Conservation (phyloP, 345 rosid genomes). For the Pseudoturritis turrita region DNA sequence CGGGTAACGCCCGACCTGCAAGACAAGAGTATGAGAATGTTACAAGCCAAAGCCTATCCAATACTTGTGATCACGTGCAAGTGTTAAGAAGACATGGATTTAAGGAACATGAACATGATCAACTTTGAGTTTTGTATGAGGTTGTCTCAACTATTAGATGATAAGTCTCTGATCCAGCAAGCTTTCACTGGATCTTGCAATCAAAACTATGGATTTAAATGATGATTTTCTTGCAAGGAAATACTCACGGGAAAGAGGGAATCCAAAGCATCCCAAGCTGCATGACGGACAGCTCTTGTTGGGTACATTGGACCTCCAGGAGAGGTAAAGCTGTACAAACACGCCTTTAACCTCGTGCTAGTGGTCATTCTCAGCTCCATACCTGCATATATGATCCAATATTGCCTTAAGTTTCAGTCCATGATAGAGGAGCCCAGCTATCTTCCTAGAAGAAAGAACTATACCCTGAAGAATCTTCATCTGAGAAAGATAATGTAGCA, state of each 20-base stretch:
- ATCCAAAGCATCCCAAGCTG: constrained; percentile 96
- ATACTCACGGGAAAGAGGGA: constrained; percentile 88
- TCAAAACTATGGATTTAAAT: not conserved
- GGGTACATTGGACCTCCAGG: constrained; percentile 99
- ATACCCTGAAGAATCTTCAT: constrained; percentile 83
- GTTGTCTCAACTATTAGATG: not conserved
- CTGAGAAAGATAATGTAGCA: constrained; percentile 79
- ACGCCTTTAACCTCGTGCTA: constrained; percentile 87
- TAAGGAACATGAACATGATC: too few relatives aligned
- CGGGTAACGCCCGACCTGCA: constrained; percentile 89
- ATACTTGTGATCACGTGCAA: not conserved
- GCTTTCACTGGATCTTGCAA: not conserved
- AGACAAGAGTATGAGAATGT: not conserved
- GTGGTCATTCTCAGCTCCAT: constrained; percentile 95
- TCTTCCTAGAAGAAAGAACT: not conserved
- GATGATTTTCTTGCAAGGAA: not conserved
- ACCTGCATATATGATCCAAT: constrained; percentile 43
- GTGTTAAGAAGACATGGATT: not conserved
- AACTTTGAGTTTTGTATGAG: not conserved
- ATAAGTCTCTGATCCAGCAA: not conserved
- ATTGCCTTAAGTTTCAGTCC: not conserved
- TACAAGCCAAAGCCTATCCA: not conserved
- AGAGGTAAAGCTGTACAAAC: constrained; percentile 92
- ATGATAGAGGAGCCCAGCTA: not conserved
- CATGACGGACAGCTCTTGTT: constrained; percentile 97